Percentiles rank a stretch among this genome's conserved stretches.
phyloP scores from a whole-genome alignment of 1,284 basidiomycete genomes.

The Cryptococcus hybrid region DNA sequence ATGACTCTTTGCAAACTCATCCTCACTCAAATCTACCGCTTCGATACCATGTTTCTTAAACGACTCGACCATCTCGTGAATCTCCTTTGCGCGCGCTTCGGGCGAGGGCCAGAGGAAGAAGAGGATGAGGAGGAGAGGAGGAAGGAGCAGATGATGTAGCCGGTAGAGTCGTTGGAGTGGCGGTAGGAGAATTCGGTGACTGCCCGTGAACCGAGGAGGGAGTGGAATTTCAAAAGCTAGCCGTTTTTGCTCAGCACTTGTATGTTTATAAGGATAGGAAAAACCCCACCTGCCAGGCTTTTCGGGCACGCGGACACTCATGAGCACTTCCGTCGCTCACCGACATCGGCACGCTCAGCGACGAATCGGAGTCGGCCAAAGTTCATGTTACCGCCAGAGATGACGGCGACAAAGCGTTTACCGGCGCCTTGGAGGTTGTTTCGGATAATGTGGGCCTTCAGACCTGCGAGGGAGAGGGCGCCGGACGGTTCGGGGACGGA shows the following conservation, averaged over 20 bases:
- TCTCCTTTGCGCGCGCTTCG: conserved; percentile 62
- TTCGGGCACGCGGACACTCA: conserved; percentile 93
- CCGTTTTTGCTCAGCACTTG: conserved; percentile 1
- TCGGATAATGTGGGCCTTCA: conserved; percentile 82
- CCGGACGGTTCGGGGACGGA: conserved; percentile 96
- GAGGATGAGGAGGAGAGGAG: conserved; percentile 62
- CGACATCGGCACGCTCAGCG: conserved; percentile 94
- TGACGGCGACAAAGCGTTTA: conserved; percentile 85
- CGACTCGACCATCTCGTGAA: conserved; percentile 62
- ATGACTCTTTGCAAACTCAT: conserved; percentile 95
- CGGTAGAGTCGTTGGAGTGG: conserved; percentile 62
- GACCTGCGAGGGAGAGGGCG: conserved; percentile 87
- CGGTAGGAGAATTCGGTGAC: conserved; percentile 99
- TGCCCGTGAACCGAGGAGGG: conserved; percentile 81
- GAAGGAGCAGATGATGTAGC: conserved; percentile 85
- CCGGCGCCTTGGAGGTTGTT: conserved; percentile 78
- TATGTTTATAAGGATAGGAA: neutral
- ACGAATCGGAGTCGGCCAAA: conserved; percentile 95
- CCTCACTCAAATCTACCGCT: conserved; percentile 84
- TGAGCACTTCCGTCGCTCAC: conserved; percentile 91
- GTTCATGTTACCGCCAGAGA: conserved; percentile 99
- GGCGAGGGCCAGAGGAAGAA: conserved; percentile 41
- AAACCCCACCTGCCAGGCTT: conserved; percentile 74
- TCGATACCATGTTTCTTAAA: conserved; percentile 71
- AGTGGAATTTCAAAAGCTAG: conserved; percentile 88